Evolutionary conservation across 257 asterid genomes (phyloP), one percentile per base, ranked within the genome.

Genomic region (Eucommia ulmoides): DNA sequence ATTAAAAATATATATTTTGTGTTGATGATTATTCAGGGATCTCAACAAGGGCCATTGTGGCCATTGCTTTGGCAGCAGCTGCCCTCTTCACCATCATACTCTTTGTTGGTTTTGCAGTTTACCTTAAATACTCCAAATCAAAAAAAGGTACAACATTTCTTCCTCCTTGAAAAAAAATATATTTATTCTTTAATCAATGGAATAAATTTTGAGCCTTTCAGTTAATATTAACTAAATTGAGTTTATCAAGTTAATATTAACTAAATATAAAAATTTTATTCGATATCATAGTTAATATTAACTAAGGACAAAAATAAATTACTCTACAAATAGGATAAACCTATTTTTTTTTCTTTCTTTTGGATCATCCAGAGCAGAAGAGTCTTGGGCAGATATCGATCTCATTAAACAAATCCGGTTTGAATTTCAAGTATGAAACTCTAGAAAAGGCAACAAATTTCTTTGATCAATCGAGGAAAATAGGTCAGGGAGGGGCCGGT

Each of bases 401-500:
- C 42, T 62, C 78, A 6, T 84, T 81, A 73, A 72, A 81, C 62
- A 84, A 65, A 61, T 88, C 97, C 15, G 76, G 65, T 58, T 65
- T 88, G 70, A 81, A 84, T 55, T 88, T 64, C 71, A 88, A 77
- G 33, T 88, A 88, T 44, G 97, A 88, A 49, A 70, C 78, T 41
- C 65, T 88, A 41, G 97, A 88, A 75, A 84, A 75, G 80, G 95
- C 97, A 6, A 84, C 97, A 0, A 63, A 84, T 29, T 88, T 79
- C 41, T 88, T 88, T 51, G 89, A 78, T 41, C 38, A 63, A 6
- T 56, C 59, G 20, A 75, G 73, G 20, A 81, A 88, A 63, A 1
- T 88, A 51, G 97, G 97, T 19, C 95, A 84, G 65, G 97, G 97
- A 49, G 95, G 97, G 52, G 83, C 91, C 11, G 97, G 95, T 24